These are phyloP conservation scores for Tripterygium wilfordii DNA, from an alignment of 177 flowering plant genomes.

Conservation along the genomic window DNA sequence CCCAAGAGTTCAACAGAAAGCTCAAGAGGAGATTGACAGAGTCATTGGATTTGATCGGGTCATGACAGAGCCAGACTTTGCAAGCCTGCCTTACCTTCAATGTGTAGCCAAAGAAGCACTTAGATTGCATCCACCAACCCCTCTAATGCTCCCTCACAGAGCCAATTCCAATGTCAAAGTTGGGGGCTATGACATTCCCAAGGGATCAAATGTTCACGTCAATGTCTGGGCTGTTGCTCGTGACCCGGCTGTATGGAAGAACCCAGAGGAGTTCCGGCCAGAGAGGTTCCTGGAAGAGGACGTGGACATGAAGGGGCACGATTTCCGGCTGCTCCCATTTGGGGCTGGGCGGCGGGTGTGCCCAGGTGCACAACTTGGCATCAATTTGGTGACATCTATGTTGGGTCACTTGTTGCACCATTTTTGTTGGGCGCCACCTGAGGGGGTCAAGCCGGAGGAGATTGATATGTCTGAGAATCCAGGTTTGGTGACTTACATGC, in stretches of 20 bases:
- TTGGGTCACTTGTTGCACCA: slow-evolving; percentile 76
- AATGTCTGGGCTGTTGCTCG: slow-evolving; percentile 88
- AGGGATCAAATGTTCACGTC: slow-evolving; percentile 65
- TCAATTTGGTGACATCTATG: slow-evolving; percentile 73
- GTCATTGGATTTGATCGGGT: slow-evolving; percentile 58
- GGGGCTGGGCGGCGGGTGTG: slow-evolving; percentile 89
- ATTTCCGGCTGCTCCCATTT: slow-evolving; percentile 69
- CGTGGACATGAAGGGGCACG: slow-evolving; percentile 83
- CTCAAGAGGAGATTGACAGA: slow-evolving; percentile 71
- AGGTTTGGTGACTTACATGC: slow-evolving; percentile 76
- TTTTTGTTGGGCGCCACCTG: slow-evolving; percentile 53
- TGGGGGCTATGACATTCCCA: slow-evolving; percentile 79
- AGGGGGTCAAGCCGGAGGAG: slow-evolving; percentile 54
- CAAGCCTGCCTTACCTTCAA: slow-evolving; percentile 72
- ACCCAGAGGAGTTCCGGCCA: slow-evolving; percentile 64
- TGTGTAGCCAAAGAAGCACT: slow-evolving; percentile 64
- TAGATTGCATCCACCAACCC: slow-evolving; percentile 80
- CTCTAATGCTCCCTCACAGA: slow-evolving; percentile 85
- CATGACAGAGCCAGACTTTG: slow-evolving; percentile 64
- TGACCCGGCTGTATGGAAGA: slow-evolving; percentile 69
- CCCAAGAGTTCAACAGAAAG: slow-evolving; percentile 74
- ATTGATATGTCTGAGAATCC: slow-evolving; percentile 78
- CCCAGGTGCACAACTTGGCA: slow-evolving; percentile 79
- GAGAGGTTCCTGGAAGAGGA: slow-evolving; percentile 79
- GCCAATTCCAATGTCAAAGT: slow-evolving; percentile 61